phyloP scores from a whole-genome alignment of 805 yeast genomes.

The Candida vartiovaarae region DNA sequence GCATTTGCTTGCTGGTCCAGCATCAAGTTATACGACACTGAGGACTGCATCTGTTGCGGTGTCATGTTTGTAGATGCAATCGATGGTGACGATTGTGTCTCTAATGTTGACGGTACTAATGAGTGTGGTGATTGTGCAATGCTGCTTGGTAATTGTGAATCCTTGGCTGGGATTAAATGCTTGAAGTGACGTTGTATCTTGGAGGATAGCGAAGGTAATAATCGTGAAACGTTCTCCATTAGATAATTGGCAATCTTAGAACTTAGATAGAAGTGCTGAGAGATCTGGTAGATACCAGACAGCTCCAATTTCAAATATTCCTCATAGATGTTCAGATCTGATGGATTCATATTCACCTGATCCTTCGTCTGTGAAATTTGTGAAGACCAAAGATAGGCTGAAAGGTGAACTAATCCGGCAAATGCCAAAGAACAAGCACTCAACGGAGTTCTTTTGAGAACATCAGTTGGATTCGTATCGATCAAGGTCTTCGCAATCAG shows the following conservation, averaged over 20 bases:
- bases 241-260: constrained; percentile 40
- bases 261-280: constrained; percentile 45
- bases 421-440: constrained; percentile 49
- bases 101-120: not conserved
- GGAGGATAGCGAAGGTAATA: constrained; percentile 35
- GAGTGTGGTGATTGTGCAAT: constrained; percentile 8
- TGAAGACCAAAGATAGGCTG: constrained; percentile 48
- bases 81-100: not conserved
- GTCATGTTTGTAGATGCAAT: not conserved
- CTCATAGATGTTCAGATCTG: constrained; percentile 36
- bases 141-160: not conserved
- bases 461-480: constrained; percentile 39
- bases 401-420: constrained; percentile 43
- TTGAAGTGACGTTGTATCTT: constrained; percentile 29
- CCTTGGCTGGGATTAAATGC: constrained; percentile 6
- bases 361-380: constrained; percentile 24
- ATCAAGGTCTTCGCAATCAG: constrained; percentile 38
- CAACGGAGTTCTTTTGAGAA: constrained; percentile 41
- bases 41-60: not conserved
- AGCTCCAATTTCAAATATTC: constrained; percentile 44
- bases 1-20: not conserved
- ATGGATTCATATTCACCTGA: constrained; percentile 5
- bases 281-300: constrained; percentile 41
- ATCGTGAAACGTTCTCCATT: constrained; percentile 36
- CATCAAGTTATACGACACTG: constrained; percentile 12